Evolutionary conservation across 345 rosid genomes (phyloP).

Genomic region (Camelina sativa): DNA sequence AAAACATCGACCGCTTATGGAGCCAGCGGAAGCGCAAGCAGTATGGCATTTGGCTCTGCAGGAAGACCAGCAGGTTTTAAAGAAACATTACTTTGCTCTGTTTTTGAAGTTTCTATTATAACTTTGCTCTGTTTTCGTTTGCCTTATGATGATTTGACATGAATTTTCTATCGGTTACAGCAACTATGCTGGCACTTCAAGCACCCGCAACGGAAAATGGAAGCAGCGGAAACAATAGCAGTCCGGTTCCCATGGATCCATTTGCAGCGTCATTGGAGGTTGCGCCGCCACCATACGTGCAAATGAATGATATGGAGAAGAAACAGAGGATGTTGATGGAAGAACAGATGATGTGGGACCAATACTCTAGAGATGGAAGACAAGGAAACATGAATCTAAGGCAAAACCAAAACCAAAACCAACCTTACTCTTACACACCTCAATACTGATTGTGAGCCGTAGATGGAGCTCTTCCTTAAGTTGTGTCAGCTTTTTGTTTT

Average conservation of each 20-base stretch:
- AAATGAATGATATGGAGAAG: constrained; percentile 78
- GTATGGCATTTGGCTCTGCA: constrained; percentile 58
- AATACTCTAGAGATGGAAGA: constrained; percentile 63
- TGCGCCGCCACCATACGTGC: constrained; percentile 72
- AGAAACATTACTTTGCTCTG: neutral
- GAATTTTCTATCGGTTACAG: constrained; percentile 7
- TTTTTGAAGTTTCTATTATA: neutral
- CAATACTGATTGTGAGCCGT: constrained; percentile 22
- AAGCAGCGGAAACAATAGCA: constrained; percentile 40
- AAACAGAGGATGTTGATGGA: constrained; percentile 66
- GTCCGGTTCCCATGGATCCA: constrained; percentile 51
- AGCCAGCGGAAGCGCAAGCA: constrained; percentile 68
- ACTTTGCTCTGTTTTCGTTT: constrained; percentile 9
- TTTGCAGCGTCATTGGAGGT: constrained; percentile 65
- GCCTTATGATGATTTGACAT: constrained; percentile 16
- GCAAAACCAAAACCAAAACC: constrained; percentile 41
- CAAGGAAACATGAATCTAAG: constrained; percentile 53
- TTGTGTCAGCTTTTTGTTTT: neutral
- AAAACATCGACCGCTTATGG: constrained; percentile 37
- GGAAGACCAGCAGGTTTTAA: constrained; percentile 57
- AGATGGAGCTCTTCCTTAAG: constrained; percentile 23
- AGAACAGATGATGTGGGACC: constrained; percentile 74
- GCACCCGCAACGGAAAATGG: constrained; percentile 45
- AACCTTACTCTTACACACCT: constrained; percentile 37
- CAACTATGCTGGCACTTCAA: constrained; percentile 62